Percentiles rank a stretch among this genome's conserved stretches.
phyloP scores from a whole-genome alignment of 257 asterid genomes.

The Salvia rosmarinus region DNA sequence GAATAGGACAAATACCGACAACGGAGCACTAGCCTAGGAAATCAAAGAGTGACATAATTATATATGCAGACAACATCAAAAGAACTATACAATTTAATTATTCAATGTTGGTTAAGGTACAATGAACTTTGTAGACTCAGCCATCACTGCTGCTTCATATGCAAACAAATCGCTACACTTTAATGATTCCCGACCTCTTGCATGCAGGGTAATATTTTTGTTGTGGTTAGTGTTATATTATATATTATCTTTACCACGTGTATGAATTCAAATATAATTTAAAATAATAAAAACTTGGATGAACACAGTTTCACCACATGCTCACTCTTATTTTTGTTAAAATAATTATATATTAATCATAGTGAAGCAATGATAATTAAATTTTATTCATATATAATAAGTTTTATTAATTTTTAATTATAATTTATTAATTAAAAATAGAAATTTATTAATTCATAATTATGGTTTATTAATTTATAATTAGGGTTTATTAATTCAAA shows the following conservation, averaged over 20 bases:
- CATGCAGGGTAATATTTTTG: not conserved
- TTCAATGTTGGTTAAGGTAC: conserved; percentile 20
- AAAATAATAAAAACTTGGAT: too few species aligned
- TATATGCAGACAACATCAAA: not conserved
- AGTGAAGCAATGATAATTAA: too few species aligned
- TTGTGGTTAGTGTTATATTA: not conserved
- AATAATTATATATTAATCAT: too few species aligned
- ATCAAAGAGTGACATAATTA: conserved; percentile 17
- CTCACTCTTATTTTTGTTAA: too few species aligned
- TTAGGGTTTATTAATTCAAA: too few species aligned
- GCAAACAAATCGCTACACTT: conserved; percentile 6
- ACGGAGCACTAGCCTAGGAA: conserved; percentile 15
- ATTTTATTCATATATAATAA: too few species aligned
- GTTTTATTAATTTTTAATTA: too few species aligned
- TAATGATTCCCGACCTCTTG: conserved; percentile 7
- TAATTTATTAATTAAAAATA: too few species aligned
- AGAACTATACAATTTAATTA: not conserved
- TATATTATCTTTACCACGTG: conserved; percentile 2
- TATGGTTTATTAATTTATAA: too few species aligned
- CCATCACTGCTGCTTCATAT: not conserved
- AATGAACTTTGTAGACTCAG: not conserved
- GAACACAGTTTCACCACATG: too few species aligned
- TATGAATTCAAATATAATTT: not conserved
- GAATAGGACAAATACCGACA: conserved; percentile 19
- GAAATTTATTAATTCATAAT: too few species aligned